Percentiles rank a stretch among this genome's conserved stretches.
Evolutionary conservation across 1,139 yeast genomes (phyloP).

Genomic region (Kodamaea plutei): DNA sequence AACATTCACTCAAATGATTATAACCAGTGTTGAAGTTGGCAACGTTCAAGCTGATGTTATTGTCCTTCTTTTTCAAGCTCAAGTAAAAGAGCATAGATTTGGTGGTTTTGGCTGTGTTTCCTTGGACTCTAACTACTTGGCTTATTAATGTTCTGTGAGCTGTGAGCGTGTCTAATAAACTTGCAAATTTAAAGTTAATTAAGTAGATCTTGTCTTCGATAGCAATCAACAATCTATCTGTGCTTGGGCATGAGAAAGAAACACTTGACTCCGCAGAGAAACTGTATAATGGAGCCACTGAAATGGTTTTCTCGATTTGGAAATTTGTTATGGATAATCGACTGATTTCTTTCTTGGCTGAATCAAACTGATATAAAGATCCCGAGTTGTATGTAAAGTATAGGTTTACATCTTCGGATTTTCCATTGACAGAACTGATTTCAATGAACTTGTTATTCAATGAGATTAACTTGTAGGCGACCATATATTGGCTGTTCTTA

Average conservation of each 20-base stretch:
- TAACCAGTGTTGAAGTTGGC: conserved; percentile 61
- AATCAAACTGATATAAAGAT: conserved; percentile 23
- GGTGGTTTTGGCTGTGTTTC: conserved; percentile 36
- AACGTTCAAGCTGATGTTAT: conserved; percentile 40
- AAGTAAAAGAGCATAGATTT: conserved; percentile 43
- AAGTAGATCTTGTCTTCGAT: conserved; percentile 36
- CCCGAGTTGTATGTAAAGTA: conserved; percentile 26
- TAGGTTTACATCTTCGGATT: conserved; percentile 6
- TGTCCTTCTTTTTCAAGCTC: conserved; percentile 39
- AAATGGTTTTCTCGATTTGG: conserved; percentile 17
- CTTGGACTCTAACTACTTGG: conserved; percentile 39
- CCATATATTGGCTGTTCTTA: conserved; percentile 9
- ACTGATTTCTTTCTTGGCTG: conserved; percentile 14
- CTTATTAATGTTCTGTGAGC: conserved; percentile 28
- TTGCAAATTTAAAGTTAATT: conserved; percentile 41
- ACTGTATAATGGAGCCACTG: conserved; percentile 19
- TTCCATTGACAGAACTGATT: conserved; percentile 14
- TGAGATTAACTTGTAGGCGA: conserved; percentile 22
- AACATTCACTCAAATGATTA: conserved; percentile 66
- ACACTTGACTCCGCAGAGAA: conserved; percentile 10
- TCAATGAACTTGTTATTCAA: conserved; percentile 21
- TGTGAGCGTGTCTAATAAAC: conserved; percentile 37
- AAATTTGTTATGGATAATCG: conserved; percentile 22
- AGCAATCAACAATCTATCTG: conserved; percentile 44
- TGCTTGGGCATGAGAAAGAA: conserved; percentile 35